These are phyloP conservation scores for Bipolaris oryzae DNA, from an alignment of 2,329 filamentous ascomycete species.

Conservation along the genomic window DNA sequence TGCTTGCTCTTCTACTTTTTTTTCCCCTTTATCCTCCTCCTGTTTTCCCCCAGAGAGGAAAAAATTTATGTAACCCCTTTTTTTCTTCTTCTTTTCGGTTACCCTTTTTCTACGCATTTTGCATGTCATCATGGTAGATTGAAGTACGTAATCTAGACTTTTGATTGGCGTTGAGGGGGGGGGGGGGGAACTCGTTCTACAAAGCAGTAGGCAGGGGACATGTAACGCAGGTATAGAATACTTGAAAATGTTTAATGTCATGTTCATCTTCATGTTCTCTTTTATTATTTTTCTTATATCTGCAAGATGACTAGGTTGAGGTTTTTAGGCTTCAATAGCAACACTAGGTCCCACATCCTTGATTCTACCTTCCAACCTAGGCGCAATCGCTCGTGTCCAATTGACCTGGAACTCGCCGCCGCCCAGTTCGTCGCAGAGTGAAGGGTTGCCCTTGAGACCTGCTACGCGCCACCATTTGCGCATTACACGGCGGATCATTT, in stretches of 20 bases:
- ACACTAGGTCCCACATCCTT: conserved; percentile 31
- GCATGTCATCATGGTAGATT: no score
- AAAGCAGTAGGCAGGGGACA: no score
- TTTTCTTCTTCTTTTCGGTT: no score
- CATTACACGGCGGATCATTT: conserved; percentile 71
- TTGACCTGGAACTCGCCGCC: conserved; percentile 66
- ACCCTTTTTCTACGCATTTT: no score
- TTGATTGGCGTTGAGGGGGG: no score
- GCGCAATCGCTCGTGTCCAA: conserved; percentile 83
- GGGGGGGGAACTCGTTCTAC: no score
- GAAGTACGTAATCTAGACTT: no score
- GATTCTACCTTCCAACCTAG: conserved; percentile 78
- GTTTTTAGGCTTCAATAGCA: background rate
- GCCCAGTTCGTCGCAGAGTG: conserved; percentile 61
- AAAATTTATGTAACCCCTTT: no score
- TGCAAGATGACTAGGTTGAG: no score
- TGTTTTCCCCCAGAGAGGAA: background rate
- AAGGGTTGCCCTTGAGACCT: conserved; percentile 61
- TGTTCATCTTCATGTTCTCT: background rate
- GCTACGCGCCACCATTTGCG: conserved; percentile 75
- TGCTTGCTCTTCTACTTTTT: background rate
- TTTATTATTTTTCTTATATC: no score
- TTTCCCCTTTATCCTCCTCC: background rate
- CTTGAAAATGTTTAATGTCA: no score
- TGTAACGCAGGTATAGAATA: no score